Base-by-base conservation (phyloP, 768 basidiomycete species). In the Boletus vermiculosoides region DNA sequence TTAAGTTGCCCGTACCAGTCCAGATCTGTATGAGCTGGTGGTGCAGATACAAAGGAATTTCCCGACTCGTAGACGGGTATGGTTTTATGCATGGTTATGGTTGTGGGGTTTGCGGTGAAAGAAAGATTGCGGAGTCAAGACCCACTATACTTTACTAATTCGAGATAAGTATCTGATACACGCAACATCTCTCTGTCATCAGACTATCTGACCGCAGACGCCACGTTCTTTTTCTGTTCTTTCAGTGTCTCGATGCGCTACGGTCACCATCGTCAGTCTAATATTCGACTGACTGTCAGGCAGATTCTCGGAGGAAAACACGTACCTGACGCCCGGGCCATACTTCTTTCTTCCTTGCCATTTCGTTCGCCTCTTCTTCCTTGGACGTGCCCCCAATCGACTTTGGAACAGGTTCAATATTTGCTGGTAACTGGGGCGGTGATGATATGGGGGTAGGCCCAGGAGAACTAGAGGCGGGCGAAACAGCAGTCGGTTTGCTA, bases 351-450 rank as follows among this genome's bases (percentile, higher is more conserved):
- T 94, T 79, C 60, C 88, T 78, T 10, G 88, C 89, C 86, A 98
- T 88, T 76, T 97, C 93, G n/a, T 85, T 86, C 2, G 91, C 91
- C 71, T 90, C 96, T 63, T 95, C 94, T 71, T 97, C 96, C 71
- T 94, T 97, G 28, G 83, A 81, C 80, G 92, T 77, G 0, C 75
- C 76, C 1, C 70, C 72, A 28, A 81, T 72, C 54, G 78, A 75
- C 50, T 57, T 65, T 4, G 56, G 20, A 4, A 44, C 54, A 10
- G 60, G 40, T 37, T 67, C 56, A 1, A 63, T 23, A 20, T 66
- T 65, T 11, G 41, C 42, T 1, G 52, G 50, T 0, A 53, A 52
- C 9, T 59, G 54, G 0, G 48, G 58, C 12, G 70, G 57, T 1
- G 67, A 73, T 4, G 72, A 60, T 25, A 69, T 18, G 1, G 67